A percentile compares a stretch with the other conserved stretches of the same genome.
Conservation (phyloP, 2,329 filamentous ascomycete species). For the Colletotrichum karsti region DNA sequence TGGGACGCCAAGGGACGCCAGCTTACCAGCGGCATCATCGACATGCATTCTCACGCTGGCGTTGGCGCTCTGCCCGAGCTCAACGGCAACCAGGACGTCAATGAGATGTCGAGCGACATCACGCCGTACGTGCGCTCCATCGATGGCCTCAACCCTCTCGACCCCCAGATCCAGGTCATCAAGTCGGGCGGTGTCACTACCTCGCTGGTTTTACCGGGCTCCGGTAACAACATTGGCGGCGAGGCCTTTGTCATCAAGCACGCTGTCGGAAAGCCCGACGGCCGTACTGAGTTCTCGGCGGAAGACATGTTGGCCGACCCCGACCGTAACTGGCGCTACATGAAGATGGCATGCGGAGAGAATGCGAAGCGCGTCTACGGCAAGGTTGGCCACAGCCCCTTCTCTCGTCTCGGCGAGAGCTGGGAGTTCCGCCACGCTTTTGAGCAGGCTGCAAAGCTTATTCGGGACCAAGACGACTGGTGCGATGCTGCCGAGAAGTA, state of each 20-base stretch:
- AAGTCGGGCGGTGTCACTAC: conserved; percentile 79
- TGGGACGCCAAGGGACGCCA: conserved; percentile 68
- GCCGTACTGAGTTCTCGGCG: conserved; percentile 70
- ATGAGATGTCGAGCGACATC: conserved; percentile 70
- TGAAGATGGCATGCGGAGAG: conserved; percentile 82
- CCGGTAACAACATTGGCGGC: conserved; percentile 77
- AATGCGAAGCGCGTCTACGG: conserved; percentile 73
- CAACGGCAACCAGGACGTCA: conserved; percentile 64
- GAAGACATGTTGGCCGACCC: conserved; percentile 72
- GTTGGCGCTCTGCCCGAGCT: conserved; percentile 66
- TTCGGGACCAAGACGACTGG: conserved; percentile 74
- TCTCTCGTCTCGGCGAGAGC: conserved; percentile 72
- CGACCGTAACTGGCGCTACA: conserved; percentile 72
- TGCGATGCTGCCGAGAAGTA: conserved; percentile 62
- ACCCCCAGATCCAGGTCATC: conserved; percentile 73
- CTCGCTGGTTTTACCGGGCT: conserved; percentile 72
- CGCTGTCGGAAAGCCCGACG: conserved; percentile 66
- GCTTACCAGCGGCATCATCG: conserved; percentile 73
- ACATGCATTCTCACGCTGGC: conserved; percentile 76
- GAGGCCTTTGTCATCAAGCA: conserved; percentile 77
- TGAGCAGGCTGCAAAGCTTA: conserved; percentile 65
- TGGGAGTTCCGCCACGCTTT: conserved; percentile 76
- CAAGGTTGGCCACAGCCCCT: conserved; percentile 60
- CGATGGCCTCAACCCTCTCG: conserved; percentile 70
- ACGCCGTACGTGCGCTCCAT: conserved; percentile 75